phyloP scores from a whole-genome alignment of 257 asterid genomes.

The Solanum ossicruentum region DNA sequence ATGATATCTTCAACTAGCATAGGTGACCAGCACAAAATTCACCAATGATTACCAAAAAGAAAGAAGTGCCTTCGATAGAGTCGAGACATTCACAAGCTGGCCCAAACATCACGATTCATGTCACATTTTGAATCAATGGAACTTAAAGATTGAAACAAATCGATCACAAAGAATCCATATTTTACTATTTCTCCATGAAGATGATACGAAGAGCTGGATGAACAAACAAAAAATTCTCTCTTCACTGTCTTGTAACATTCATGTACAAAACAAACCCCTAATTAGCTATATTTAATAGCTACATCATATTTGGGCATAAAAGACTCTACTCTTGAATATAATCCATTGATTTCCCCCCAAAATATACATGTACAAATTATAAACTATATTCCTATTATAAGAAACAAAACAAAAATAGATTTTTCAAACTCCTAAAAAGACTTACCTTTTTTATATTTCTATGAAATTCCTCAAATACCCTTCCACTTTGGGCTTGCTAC shows the following conservation, averaged over 20 bases:
- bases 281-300: constrained; percentile 6
- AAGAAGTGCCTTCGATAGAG: not conserved
- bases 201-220: not conserved
- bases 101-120: not conserved
- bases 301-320: not conserved
- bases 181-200: not conserved
- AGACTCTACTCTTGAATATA: not conserved
- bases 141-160: not conserved
- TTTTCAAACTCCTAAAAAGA: constrained; percentile 12
- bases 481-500: constrained; percentile 65
- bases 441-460: constrained; percentile 27
- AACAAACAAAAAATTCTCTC: not conserved
- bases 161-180: not conserved
- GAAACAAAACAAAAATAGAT: not conserved
- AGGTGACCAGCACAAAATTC: not conserved
- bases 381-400: constrained; percentile 9
- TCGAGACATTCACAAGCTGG: not conserved
- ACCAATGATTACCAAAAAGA: not conserved
- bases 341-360: constrained; percentile 11
- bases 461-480: constrained; percentile 21
- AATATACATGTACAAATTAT: constrained; percentile 40
- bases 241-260: constrained; percentile 19
- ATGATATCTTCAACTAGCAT: not conserved
- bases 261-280: constrained; percentile 30
- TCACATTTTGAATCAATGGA: not conserved